These are phyloP conservation scores for Cyberlindnera maclurae DNA, from an alignment of 805 yeast genomes.

Conservation along the genomic window DNA sequence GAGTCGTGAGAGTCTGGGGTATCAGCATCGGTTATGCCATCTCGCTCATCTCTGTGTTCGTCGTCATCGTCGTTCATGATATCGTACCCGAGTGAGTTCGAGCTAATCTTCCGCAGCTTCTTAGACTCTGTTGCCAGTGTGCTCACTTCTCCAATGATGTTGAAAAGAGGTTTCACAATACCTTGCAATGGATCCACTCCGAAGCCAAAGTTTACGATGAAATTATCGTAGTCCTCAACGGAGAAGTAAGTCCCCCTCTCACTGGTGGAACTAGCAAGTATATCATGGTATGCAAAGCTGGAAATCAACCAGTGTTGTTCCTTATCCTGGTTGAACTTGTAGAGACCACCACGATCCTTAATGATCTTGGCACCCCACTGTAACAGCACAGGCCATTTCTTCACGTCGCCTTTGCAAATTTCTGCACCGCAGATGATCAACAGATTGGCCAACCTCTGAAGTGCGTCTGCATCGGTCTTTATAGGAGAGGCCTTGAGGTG, in stretches of 20 bases:
- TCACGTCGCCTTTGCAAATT: constrained; percentile 76
- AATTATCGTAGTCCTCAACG: constrained; percentile 46
- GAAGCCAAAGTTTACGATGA: constrained; percentile 24
- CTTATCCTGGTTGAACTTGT: constrained; percentile 41
- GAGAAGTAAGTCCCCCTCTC: constrained; percentile 63
- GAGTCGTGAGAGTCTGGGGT: constrained; percentile 23
- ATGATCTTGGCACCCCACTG: constrained; percentile 61
- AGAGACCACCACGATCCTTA: constrained; percentile 53
- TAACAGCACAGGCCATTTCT: constrained; percentile 63
- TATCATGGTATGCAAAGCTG: constrained; percentile 76
- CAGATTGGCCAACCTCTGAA: constrained; percentile 52
- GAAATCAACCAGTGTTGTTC: constrained; percentile 67
- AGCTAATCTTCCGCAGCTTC: constrained; percentile 26
- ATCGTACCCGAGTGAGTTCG: constrained; percentile 22
- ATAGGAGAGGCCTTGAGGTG: constrained; percentile 31
- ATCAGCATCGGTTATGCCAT: constrained; percentile 8
- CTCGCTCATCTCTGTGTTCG: constrained; percentile 11
- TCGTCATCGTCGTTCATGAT: constrained; percentile 21
- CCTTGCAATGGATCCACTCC: constrained; percentile 70
- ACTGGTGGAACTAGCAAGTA: constrained; percentile 53
- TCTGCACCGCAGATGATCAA: constrained; percentile 72
- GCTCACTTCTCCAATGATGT: constrained; percentile 61
- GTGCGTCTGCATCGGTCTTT: constrained; percentile 17
- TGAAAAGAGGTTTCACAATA: constrained; percentile 60
- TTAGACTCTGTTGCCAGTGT: constrained; percentile 49